phyloP scores from a whole-genome alignment of 148 eudicot species.

The Mesembryanthemum crystallinum region DNA sequence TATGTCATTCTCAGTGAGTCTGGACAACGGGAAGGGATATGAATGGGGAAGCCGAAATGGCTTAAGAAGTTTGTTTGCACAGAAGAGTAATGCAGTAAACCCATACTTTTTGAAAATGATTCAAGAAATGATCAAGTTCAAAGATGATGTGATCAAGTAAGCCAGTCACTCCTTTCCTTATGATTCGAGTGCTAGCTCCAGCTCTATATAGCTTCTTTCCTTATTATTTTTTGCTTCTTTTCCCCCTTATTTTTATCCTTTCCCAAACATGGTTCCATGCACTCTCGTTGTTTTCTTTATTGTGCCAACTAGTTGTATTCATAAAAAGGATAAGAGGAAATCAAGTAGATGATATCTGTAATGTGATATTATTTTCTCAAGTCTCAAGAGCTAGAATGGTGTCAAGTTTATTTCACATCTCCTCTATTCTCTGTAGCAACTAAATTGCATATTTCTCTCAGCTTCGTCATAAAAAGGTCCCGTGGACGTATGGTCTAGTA shows the following conservation, averaged over 20 bases:
- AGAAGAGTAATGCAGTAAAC: slow-evolving; percentile 65
- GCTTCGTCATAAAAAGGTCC: too few relatives aligned
- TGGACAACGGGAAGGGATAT: slow-evolving; percentile 66
- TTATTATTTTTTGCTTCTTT: background rate
- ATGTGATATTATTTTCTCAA: too few relatives aligned
- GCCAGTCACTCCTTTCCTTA: background rate
- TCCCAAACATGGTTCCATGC: background rate
- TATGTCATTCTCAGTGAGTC: slow-evolving; percentile 95
- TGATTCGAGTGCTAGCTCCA: background rate
- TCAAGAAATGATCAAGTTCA: slow-evolving; percentile 68
- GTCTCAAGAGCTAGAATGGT: too few relatives aligned
- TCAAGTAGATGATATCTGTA: background rate
- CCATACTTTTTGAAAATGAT: slow-evolving; percentile 88
- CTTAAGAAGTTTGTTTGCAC: slow-evolving; percentile 69
- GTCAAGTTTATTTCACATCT: background rate
- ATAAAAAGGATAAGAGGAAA: background rate
- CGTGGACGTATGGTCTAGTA: slow-evolving; percentile 10
- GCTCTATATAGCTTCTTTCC: background rate
- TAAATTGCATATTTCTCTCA: too few relatives aligned
- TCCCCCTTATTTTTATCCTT: background rate
- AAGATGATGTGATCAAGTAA: slow-evolving; percentile 65
- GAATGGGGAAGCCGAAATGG: slow-evolving; percentile 98
- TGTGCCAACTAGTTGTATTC: background rate
- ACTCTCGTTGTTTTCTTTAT: background rate
- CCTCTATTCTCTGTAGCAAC: too few relatives aligned